Base-by-base conservation (phyloP, 331 rosid genomes). In the Prunus yedoensis region DNA sequence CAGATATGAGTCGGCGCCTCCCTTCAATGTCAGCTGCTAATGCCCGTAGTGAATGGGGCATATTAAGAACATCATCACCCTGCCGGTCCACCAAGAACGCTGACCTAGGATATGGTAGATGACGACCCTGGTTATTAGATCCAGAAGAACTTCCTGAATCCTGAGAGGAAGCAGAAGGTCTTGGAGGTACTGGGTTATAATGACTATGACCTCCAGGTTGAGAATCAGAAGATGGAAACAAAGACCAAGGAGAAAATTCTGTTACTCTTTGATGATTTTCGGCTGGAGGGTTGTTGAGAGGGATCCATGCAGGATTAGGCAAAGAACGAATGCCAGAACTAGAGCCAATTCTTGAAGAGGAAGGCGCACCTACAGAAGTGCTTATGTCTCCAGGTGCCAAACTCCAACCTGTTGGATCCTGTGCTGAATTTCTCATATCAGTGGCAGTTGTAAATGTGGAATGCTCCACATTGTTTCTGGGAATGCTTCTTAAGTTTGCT, bases 21-120 rank as follows among this genome's bases (percentile, higher is more conserved):
- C 96, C 96, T 43, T 93, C 96, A 74, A 80, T 85, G 79, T 87
- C 96, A 65, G 85, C 87, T 66, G 91, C 86, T 76, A 93, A 85
- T 56, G 83, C 80, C 71, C 88, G 85, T 70, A 89, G 68, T 67
- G 97, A 85, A 70, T 78, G 91, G 8, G 92, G 83, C 53, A 79
- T 69, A 74, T 81, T 74, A 78, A 82, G 81, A 75, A 80, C 83
- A 78, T 87, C 90, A 45, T 86, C 87, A 20, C 85, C 84, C 53
- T 85, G 91, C 85, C 93, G 89, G 76, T 90, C 97, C 70, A 68
- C 64, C 58, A 82, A 86, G 79, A 76, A 83, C 17, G 90, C 59
- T 53, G 94, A 72, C 83, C 97, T 93, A 71, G 73, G 83, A 80
- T 69, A 43, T 50, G 89, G 67, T 62, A 85, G 94, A 57, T 79